Evolutionary conservation across 1,284 basidiomycete genomes (phyloP), one percentile per base, ranked within the genome.

Genomic region (Cryptococcus amylolentus): DNA sequence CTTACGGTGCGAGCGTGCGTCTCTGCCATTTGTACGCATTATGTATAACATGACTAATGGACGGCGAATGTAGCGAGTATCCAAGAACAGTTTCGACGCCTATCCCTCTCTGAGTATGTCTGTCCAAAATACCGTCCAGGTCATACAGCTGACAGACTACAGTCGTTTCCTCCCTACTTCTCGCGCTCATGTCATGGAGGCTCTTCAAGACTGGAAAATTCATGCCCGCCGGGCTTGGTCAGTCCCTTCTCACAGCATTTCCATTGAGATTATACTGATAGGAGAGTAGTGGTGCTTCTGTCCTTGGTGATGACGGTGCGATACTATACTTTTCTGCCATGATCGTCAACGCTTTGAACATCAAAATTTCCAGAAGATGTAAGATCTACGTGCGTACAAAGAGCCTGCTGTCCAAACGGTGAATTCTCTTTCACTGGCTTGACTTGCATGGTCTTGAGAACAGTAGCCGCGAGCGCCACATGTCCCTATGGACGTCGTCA

Each of bases 191-290:
- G 71, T 61, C 66, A 23, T 61, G 55, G 41, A 57, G 68, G 18
- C 69, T 71, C 56, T 43, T 60, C 14, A 61, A 63, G 52, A 64
- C 65, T 39, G 54, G 65, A 44, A 75, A 75, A 62, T 72, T 75
- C 52, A 73, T 73, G 70, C 73, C 73, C 12, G 70, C 73, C 9
- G 73, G 73, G 43, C 51, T 75, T 52, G 64, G 72, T 72, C 51
- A 62, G 71, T 67, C 13, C 1, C n/a, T 20, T 13, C 4, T 18
- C 10, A 13, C 26, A 13, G 35, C 1, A 14, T 14, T 3, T n/a
- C 35, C n/a, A 16, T 35, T 27, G 37, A 42, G 35, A 6, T 16
- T 5, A 12, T 47, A 20, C n/a, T 52, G n/a, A 27, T 16, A 26
- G 42, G 5, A 18, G 10, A 4, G 18, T 14, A 37, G 35, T 52